These are phyloP conservation scores for Pythium dissotocum DNA, from an alignment of 352 stramenopile genomes.

Conservation along the genomic window DNA sequence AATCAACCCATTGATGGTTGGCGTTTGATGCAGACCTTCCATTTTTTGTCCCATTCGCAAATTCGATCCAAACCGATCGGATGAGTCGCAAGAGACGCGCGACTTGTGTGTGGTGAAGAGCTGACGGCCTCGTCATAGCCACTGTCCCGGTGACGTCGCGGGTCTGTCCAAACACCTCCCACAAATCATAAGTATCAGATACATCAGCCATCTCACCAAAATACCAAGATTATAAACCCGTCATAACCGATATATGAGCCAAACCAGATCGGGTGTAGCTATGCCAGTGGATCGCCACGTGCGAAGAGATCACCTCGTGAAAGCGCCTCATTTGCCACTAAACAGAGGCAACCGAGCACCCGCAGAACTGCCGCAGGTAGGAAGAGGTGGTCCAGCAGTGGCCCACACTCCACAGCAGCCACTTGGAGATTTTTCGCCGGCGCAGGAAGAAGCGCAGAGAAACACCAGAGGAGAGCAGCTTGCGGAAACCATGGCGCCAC, in stretches of 20 bases:
- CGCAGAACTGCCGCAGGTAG: slow-evolving; percentile 6
- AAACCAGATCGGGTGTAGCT: slow-evolving; percentile 15
- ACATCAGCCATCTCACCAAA: too few species aligned
- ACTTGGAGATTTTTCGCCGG: slow-evolving; percentile 16
- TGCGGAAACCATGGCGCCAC: slow-evolving; percentile 23
- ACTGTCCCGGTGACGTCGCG: slow-evolving; percentile 16
- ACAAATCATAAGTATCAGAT: slow-evolving; percentile 2
- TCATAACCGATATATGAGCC: neutral
- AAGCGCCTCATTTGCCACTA: slow-evolving; percentile 17
- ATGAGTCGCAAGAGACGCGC: slow-evolving; percentile 26
- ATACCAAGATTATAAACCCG: neutral
- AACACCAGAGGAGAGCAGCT: neutral
- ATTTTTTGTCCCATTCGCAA: slow-evolving; percentile 18
- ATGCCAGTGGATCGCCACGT: slow-evolving; percentile 13
- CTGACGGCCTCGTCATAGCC: slow-evolving; percentile 23
- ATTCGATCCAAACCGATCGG: neutral
- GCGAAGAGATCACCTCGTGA: slow-evolving; percentile 19
- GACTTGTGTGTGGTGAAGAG: slow-evolving; percentile 23
- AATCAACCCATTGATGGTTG: neutral
- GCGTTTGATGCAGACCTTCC: slow-evolving; percentile 12
- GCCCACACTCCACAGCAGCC: slow-evolving; percentile 2
- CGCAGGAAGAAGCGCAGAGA: slow-evolving; percentile 10
- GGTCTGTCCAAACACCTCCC: neutral
- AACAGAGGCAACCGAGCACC: neutral
- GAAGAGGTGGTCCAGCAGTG: slow-evolving; percentile 8